Percentiles rank a stretch among this genome's conserved stretches.
Conservation (phyloP, 345 rosid genomes). For the Clausena lansium region DNA sequence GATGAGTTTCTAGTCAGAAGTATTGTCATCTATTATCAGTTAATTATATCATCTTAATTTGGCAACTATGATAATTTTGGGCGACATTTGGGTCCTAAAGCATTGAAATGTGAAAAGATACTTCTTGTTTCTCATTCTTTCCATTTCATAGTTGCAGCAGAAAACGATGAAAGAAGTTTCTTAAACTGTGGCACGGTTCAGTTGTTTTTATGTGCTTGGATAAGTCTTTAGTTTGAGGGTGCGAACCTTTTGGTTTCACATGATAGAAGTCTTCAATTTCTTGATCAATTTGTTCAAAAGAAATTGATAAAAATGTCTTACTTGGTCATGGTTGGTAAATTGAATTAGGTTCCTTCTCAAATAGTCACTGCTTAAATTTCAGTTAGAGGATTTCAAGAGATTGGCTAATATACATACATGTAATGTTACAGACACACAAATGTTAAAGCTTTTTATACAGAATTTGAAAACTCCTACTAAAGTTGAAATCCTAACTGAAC, state of each 20-base stretch:
- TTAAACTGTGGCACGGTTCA: neutral
- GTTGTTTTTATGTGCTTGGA: neutral
- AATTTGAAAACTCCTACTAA: neutral
- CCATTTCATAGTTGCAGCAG: neutral
- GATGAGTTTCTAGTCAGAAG: neutral
- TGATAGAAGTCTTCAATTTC: neutral
- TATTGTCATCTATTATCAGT: neutral
- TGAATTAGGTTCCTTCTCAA: neutral
- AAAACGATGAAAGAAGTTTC: neutral
- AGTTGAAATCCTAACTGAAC: neutral
- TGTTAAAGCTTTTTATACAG: neutral
- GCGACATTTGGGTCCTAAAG: neutral
- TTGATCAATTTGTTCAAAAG: slow-evolving; percentile 1
- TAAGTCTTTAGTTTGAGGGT: neutral
- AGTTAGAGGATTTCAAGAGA: neutral
- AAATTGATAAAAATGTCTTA: neutral
- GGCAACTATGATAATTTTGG: neutral
- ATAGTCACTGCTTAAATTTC: neutral
- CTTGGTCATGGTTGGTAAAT: neutral
- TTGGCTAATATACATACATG: neutral
- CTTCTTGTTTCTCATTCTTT: neutral
- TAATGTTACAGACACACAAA: neutral
- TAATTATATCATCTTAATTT: neutral
- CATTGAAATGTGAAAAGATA: neutral
- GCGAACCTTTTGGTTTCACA: neutral